Evolutionary conservation across 2,329 filamentous ascomycete genomes (phyloP).

Genomic region (Curvularia eragrostidis): DNA sequence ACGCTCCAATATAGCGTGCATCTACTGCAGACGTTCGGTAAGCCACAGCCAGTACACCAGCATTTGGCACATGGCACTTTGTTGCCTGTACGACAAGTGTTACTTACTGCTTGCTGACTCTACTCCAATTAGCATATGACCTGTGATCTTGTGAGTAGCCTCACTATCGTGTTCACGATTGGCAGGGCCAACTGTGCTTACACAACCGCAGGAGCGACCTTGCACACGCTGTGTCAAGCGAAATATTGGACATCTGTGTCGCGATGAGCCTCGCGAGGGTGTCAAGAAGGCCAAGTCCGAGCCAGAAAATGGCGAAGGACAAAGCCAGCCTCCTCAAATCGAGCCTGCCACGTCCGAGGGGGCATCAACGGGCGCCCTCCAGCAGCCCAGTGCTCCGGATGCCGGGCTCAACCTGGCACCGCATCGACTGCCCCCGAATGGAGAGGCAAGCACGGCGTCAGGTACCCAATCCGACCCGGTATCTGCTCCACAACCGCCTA

Average conservation of each 20-base stretch:
- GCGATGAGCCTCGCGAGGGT: constrained; percentile 89
- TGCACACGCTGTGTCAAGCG: constrained; percentile 98
- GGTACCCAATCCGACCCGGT: constrained; percentile 75
- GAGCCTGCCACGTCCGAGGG: constrained; percentile 41
- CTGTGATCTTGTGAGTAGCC: constrained; percentile 56
- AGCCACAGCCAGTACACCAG: constrained; percentile 42
- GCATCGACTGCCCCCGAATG: constrained; percentile 43
- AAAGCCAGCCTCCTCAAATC: constrained; percentile 39
- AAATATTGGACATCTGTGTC: constrained; percentile 97
- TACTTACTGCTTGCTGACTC: constrained; percentile 45
- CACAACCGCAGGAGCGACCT: constrained; percentile 76
- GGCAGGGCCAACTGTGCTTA: constrained; percentile 45
- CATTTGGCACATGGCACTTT: constrained; percentile 30
- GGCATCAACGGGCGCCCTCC: constrained; percentile 35
- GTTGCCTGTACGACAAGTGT: constrained; percentile 26
- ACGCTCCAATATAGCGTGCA: constrained; percentile 51
- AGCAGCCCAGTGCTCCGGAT: constrained; percentile 43
- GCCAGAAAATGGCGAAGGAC: constrained; percentile 45
- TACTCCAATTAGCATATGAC: constrained; percentile 57
- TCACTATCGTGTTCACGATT: constrained; percentile 15
- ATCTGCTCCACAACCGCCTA: constrained; percentile 69
- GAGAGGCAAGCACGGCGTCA: constrained; percentile 58
- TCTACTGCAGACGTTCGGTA: constrained; percentile 61
- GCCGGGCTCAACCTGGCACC: constrained; percentile 50
- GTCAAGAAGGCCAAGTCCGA: constrained; percentile 78